These are phyloP conservation scores for Bisporella sp. DNA, from an alignment of 2,329 filamentous ascomycete species.

Conservation along the genomic window DNA sequence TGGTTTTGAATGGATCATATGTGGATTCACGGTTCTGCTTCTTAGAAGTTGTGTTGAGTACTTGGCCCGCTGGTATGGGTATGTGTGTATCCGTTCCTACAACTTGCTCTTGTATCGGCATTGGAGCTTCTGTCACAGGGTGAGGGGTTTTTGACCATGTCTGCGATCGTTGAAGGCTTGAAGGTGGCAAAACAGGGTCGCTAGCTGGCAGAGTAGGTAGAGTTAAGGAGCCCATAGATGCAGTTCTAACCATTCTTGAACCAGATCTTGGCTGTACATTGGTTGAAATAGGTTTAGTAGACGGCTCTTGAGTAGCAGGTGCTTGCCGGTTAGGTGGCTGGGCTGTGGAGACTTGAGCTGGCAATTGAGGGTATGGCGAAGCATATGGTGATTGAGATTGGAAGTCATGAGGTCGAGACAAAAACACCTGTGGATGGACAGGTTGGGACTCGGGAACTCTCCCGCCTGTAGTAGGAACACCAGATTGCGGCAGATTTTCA, in stretches of 20 bases:
- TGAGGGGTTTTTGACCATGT: slow-evolving; percentile 39
- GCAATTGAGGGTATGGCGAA: background rate
- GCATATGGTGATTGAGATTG: slow-evolving; percentile 2
- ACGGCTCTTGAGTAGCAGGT: background rate
- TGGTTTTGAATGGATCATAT: slow-evolving; percentile 10
- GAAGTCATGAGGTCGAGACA: background rate
- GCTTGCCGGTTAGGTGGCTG: background rate
- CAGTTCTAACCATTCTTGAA: slow-evolving; percentile 28
- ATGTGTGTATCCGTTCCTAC: background rate
- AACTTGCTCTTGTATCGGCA: slow-evolving; percentile 1
- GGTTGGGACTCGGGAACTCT: background rate
- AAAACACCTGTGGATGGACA: background rate
- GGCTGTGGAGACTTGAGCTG: background rate
- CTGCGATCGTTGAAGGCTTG: slow-evolving; percentile 32
- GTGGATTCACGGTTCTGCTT: too few species aligned
- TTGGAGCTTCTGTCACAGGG: slow-evolving; percentile 29
- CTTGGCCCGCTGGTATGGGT: too few species aligned
- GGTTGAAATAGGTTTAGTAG: too few species aligned
- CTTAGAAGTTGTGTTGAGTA: too few species aligned
- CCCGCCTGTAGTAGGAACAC: slow-evolving; percentile 6
- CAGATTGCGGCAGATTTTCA: slow-evolving; percentile 8
- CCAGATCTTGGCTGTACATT: slow-evolving; percentile 33
- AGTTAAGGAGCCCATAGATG: slow-evolving; percentile 23
- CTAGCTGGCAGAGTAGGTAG: slow-evolving; percentile 32
- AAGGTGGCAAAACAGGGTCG: slow-evolving; percentile 35